Conservation (phyloP, 1,139 yeast species). For the Lodderomyces oxycetoniae region DNA sequence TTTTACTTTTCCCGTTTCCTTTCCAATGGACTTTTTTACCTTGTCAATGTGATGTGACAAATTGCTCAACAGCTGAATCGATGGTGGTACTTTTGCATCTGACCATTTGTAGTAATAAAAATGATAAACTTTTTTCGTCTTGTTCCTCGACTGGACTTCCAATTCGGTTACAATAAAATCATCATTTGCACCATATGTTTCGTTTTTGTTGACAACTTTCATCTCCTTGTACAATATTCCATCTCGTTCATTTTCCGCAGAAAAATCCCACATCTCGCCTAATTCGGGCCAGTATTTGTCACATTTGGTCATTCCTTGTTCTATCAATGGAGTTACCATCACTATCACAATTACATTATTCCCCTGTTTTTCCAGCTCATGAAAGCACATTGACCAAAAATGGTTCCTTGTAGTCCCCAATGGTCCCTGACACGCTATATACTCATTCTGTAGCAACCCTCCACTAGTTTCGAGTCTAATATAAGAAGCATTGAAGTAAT, state of each 20-base stretch:
- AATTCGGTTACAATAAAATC: conserved; percentile 29
- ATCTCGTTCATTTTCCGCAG: conserved; percentile 18
- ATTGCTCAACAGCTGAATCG: conserved; percentile 31
- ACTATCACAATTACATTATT: conserved; percentile 53
- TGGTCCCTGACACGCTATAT: conserved; percentile 60
- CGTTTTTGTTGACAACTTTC: conserved; percentile 18
- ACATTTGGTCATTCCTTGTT: conserved; percentile 61
- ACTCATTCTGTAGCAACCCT: conserved; percentile 13
- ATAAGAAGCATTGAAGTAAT: conserved; percentile 43
- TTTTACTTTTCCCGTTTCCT: conserved; percentile 2
- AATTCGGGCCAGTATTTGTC: conserved; percentile 66
- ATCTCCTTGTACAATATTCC: conserved; percentile 23
- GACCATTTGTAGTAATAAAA: conserved; percentile 54
- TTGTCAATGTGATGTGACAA: conserved; percentile 24
- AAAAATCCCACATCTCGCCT: conserved; percentile 19
- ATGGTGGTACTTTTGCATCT: conserved; percentile 49
- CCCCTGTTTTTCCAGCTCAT: conserved; percentile 34
- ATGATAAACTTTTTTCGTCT: conserved; percentile 44
- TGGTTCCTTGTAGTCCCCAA: conserved; percentile 54
- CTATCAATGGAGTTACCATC: conserved; percentile 82
- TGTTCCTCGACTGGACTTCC: conserved; percentile 19
- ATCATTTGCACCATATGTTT: conserved; percentile 18
- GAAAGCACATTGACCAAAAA: conserved; percentile 83
- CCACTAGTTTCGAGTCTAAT: conserved; percentile 15
- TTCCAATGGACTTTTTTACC: conserved; percentile 8